Base-by-base conservation (phyloP, 2,329 filamentous ascomycete genomes). In the Beauveria medogensis region DNA sequence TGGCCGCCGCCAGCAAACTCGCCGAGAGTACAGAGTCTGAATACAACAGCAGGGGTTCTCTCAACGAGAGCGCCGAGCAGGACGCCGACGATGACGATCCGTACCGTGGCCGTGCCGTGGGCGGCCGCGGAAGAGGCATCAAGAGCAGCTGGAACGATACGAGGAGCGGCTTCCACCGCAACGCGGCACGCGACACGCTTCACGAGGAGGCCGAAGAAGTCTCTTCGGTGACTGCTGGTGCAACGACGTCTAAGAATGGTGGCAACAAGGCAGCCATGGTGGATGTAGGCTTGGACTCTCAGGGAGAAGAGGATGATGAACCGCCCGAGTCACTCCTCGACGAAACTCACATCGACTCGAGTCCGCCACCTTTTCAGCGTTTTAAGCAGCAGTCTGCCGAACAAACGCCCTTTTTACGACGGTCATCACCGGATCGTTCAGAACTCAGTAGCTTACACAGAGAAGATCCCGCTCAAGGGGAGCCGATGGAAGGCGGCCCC, bases 21-120 rank as follows among this genome's bases (percentile, higher is more conserved):
- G 90, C 89, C 43, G 92, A 96, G 66, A 96, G 92, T 64, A 88
- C 89, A 2, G 92, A 95, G 67, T 85, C 89, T 2, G 92, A 94
- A 64, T 69, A 67, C 51, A 74, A 78, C 43, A 78, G 74, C 62
- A 69, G 70, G 18, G 73, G 67, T 0, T 77, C 74, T 3, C 61
- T 75, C 46, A 71, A 71, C 7, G 72, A 73, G 26, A 72, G 71
- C 57, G 46, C 69, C 5, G 67, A 64, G 10, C 63, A 70, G 22
- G 67, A 67, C 14, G 66, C 69, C n/a, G 66, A 70, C 10, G 66
- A 70, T 20, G 65, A 70, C 18, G 41, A 37, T 16, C 72, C 74
- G 18, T 76, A 80, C 64, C 78, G 79, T 24, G 78, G 80, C 51
- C 76, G 78, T 28, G 24, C 22, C 22, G 47, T 24, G 22, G 47